phyloP scores from a whole-genome alignment of 2,329 filamentous ascomycete species.

The Didymella arachidicola region DNA sequence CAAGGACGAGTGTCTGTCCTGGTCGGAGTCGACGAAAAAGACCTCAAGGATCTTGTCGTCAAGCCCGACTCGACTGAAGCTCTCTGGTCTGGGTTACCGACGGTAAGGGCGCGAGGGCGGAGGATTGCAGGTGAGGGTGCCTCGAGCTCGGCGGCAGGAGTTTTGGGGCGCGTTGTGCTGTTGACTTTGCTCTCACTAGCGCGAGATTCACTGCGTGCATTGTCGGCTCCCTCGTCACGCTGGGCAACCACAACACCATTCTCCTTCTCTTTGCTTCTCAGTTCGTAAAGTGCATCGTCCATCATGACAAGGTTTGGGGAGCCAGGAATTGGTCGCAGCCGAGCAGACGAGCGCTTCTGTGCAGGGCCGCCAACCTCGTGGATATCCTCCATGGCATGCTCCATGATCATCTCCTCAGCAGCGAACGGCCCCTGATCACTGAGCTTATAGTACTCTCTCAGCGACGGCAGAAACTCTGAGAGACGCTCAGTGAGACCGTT shows the following conservation, averaged over 20 bases:
- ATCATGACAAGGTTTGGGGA: constrained; percentile 43
- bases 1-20: constrained; percentile 54
- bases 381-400: constrained; percentile 45
- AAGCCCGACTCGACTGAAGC: constrained; percentile 32
- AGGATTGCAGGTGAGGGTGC: constrained; percentile 34
- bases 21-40: constrained; percentile 35
- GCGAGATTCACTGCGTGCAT: constrained; percentile 23
- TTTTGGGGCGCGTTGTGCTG: constrained; percentile 27
- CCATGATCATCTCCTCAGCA: constrained; percentile 49
- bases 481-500: constrained; percentile 55
- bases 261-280: constrained; percentile 35
- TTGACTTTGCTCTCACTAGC: constrained; percentile 22
- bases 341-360: constrained; percentile 46
- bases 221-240: constrained; percentile 15
- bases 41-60: constrained; percentile 38
- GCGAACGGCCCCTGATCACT: constrained; percentile 47
- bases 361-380: constrained; percentile 39
- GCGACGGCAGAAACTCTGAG: constrained; percentile 55
- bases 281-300: constrained; percentile 46
- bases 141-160: constrained; percentile 36
- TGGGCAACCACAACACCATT: constrained; percentile 10
- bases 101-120: constrained; percentile 35
- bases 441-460: constrained; percentile 51
- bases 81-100: constrained; percentile 28
- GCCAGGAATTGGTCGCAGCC: constrained; percentile 46